Conservation (phyloP, 306 rosid genomes). For the Dalbergia cochinchinensis region DNA sequence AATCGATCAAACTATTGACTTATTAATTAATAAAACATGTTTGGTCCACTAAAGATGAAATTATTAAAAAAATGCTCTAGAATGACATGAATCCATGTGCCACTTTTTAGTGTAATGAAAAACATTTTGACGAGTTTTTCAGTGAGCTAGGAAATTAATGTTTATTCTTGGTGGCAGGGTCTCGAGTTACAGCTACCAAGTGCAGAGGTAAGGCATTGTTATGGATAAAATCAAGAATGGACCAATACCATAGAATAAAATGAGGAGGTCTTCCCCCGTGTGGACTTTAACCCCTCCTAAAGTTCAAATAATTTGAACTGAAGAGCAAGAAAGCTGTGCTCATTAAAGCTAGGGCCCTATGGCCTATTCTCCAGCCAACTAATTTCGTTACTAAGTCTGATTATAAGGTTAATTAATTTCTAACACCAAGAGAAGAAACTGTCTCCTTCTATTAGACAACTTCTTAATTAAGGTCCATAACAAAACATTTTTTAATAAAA, state of each 20-base stretch:
- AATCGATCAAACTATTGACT: background rate
- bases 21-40: background rate
- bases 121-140: background rate
- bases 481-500: background rate
- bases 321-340: constrained; percentile 33
- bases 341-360: constrained; percentile 36
- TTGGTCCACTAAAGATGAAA: constrained; percentile 1
- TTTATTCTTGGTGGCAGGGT: constrained; percentile 23
- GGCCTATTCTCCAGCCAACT: constrained; percentile 44
- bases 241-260: background rate
- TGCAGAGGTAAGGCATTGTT: background rate
- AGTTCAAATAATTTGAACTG: constrained; percentile 53
- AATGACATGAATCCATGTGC: constrained; percentile 27
- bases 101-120: background rate
- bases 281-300: constrained; percentile 45
- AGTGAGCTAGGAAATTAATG: background rate
- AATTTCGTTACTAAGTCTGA: constrained; percentile 38
- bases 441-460: constrained; percentile 47
- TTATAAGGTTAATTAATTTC: constrained; percentile 38
- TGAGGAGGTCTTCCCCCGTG: constrained; percentile 34
- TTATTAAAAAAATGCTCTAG: constrained; percentile 5
- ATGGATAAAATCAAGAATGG: background rate
- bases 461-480: constrained; percentile 35
- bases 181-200: constrained; percentile 4
- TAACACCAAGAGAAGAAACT: constrained; percentile 28